Conservation (phyloP, 257 asterid genomes). For the Sherardia arvensis region DNA sequence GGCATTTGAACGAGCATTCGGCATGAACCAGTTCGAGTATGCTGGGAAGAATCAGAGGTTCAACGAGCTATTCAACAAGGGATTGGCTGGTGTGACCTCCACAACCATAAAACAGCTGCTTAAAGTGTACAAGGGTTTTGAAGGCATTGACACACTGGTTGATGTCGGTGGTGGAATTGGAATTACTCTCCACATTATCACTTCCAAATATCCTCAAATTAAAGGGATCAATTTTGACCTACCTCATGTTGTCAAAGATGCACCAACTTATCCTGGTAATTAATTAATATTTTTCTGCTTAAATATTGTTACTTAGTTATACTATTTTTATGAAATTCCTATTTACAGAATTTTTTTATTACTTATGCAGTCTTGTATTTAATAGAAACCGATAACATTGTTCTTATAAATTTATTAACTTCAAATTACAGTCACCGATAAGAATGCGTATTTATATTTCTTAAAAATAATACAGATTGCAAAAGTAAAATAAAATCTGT, state of each 20-base stretch:
- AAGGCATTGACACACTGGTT: constrained; percentile 14
- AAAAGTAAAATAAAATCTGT: too few relatives aligned
- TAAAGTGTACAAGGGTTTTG: constrained; percentile 20
- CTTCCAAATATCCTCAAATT: constrained; percentile 22
- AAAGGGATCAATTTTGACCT: constrained; percentile 29
- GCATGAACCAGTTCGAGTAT: constrained; percentile 9
- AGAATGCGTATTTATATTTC: too few relatives aligned
- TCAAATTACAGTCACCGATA: too few relatives aligned
- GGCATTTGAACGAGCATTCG: constrained; percentile 17
- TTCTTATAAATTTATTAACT: too few relatives aligned
- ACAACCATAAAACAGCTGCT: constrained; percentile 18
- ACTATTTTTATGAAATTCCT: too few relatives aligned
- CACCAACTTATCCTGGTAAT: constrained; percentile 27
- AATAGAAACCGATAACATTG: too few relatives aligned
- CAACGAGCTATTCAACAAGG: constrained; percentile 4
- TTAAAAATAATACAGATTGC: too few relatives aligned
- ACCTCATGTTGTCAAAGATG: constrained; percentile 21
- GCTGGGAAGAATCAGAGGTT: not conserved
- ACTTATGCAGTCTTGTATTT: too few relatives aligned
- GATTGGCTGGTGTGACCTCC: constrained; percentile 1
- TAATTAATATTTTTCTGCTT: not conserved
- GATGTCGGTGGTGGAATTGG: constrained; percentile 42
- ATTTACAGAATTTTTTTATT: too few relatives aligned
- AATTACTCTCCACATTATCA: constrained; percentile 17
- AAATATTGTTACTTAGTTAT: not conserved